Evolutionary conservation across 345 rosid species (phyloP).

Genomic region (Eucalyptus cladocalyx): DNA sequence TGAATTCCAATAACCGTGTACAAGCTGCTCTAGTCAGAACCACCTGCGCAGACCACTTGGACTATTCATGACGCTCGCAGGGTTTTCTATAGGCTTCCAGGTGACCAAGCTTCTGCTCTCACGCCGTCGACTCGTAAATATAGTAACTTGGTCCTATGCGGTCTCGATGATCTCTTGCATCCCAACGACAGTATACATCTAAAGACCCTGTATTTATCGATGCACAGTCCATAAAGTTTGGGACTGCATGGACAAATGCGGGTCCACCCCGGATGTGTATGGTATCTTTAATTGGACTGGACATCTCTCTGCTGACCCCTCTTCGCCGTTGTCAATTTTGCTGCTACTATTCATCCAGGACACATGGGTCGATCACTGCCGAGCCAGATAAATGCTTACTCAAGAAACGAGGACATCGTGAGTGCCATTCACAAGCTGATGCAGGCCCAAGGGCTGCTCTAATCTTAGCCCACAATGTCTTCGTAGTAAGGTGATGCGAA

Average conservation of each 20-base stretch:
- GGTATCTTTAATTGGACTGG: not conserved
- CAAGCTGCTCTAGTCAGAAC: not conserved
- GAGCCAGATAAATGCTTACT: not conserved
- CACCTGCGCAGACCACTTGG: not conserved
- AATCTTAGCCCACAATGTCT: not conserved
- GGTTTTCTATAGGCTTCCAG: not conserved
- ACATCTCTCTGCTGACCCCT: not conserved
- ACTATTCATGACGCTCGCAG: not conserved
- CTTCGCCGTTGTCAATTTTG: not conserved
- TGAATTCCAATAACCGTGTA: not conserved
- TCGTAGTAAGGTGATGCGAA: not conserved
- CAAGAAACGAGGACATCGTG: not conserved
- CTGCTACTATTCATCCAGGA: not conserved
- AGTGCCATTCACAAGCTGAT: not conserved
- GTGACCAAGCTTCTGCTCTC: not conserved
- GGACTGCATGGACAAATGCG: not conserved
- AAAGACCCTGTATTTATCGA: not conserved
- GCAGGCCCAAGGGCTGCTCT: not conserved
- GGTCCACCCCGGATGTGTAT: not conserved
- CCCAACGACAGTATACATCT: not conserved
- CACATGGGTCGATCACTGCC: not conserved
- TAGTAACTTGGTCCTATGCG: not conserved
- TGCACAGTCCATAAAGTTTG: not conserved
- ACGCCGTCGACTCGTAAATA: not conserved
- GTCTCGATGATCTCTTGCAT: not conserved